Base-by-base conservation (phyloP, 345 rosid genomes). In the Melastoma malabathricum region DNA sequence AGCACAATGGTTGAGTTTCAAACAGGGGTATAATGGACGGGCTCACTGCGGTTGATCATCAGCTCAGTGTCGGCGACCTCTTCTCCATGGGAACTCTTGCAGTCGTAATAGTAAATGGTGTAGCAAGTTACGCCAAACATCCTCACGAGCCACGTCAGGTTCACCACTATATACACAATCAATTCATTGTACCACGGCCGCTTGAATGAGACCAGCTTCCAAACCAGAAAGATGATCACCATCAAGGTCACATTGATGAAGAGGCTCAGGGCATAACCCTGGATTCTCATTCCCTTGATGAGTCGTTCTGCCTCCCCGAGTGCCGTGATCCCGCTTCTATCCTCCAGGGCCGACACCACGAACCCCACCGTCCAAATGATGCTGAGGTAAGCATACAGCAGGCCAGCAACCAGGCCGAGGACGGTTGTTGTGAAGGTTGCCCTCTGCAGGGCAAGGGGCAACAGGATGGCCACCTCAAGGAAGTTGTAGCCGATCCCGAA, bases 301-400 rank as follows among this genome's bases (percentile, higher is more conserved):
- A 84, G 61, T 70, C 50, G 47, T 47, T 69, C 71, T 13, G 89
- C 94, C 75, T 79, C 75, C 49, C 75, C 75, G 3, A 85, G 52
- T 19, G 81, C 81, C 65, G 68, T 73, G 8, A 72, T 59, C 45
- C 94, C 89, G 19, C 54, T 55, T 20, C 54, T 73, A 6, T 45
- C 22, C 12, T 77, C 94, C 6, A 79, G 59, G 13, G 72, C 68
- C 43, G 94, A 84, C 46, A 79, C 59, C 19, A 85, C 76, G 27
- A 75, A 1, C 13, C 84, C 79, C 12, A 77, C 44, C 18, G 22
- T 34, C 94, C 81, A 84, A 15, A 54, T 68, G 1, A 79, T 68
- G 25, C 72, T 54, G n/a, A 79, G 17, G 54, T 71, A 77, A 3
- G 47, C 3, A 17, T 66, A 60, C 46, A 77, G 59, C 18, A 72